These are phyloP conservation scores for Russula earlei DNA, from an alignment of 768 basidiomycete genomes.

Conservation along the genomic window DNA sequence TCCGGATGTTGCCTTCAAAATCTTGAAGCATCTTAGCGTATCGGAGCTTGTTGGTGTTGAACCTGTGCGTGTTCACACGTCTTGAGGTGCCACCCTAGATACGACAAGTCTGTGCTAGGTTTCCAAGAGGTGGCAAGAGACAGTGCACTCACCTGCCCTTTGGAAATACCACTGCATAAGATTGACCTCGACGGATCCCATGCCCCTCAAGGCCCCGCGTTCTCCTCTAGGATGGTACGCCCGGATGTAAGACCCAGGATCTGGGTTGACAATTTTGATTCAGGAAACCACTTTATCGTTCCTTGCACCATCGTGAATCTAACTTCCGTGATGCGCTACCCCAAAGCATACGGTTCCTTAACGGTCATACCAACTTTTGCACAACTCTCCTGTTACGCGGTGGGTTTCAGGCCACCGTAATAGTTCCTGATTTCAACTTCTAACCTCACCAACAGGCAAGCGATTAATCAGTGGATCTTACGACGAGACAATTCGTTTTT, in stretches of 20 bases:
- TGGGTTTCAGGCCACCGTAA: conserved; percentile 17
- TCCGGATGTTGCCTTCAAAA: conserved; percentile 51
- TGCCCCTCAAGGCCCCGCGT: conserved; percentile 50
- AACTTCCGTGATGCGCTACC: conserved; percentile 73
- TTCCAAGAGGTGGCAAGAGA: conserved; percentile 35
- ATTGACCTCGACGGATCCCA: conserved; percentile 64
- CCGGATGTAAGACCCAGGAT: background rate
- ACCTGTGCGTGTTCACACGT: conserved; percentile 30
- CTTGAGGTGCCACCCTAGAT: background rate
- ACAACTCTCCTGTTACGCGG: conserved; percentile 67
- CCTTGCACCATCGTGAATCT: conserved; percentile 75
- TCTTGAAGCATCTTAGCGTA: conserved; percentile 52
- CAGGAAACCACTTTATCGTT: conserved; percentile 65
- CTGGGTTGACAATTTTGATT: background rate
- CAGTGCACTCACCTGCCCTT: conserved; percentile 54
- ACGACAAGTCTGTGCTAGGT: conserved; percentile 25
- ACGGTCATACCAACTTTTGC: conserved; percentile 80
- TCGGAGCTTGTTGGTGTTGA: conserved; percentile 53
- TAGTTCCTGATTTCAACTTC: background rate
- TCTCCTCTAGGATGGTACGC: conserved; percentile 66
- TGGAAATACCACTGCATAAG: conserved; percentile 72
- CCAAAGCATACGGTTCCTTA: conserved; percentile 68
- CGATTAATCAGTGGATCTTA: conserved; percentile 83
- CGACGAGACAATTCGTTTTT: conserved; percentile 87
- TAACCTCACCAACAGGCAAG: conserved; percentile 37